Percentiles rank a stretch among this genome's conserved stretches.
Conservation (phyloP, 2,329 filamentous ascomycete genomes). For the Talaromyces sp. region DNA sequence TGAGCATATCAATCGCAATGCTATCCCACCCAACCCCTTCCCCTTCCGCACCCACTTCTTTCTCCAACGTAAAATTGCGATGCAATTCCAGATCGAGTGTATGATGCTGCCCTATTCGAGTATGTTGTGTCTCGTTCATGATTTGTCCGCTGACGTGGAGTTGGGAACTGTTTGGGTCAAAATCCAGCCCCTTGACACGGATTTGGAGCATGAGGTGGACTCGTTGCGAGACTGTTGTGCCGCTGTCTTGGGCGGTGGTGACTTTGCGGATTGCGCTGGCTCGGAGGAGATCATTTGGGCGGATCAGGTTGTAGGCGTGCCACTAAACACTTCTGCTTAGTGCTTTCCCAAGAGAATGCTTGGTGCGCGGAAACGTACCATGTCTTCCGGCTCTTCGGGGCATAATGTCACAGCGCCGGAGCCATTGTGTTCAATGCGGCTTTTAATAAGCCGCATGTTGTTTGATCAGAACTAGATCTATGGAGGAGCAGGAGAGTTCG, state of each 20-base stretch:
- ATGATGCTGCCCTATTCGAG: conserved; percentile 65
- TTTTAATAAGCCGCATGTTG: conserved; percentile 64
- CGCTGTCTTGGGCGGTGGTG: conserved; percentile 57
- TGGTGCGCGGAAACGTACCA: conserved; percentile 48
- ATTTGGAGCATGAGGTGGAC: conserved; percentile 64
- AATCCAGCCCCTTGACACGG: conserved; percentile 63
- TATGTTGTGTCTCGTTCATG: conserved; percentile 63
- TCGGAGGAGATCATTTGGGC: conserved; percentile 60
- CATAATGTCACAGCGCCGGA: conserved; percentile 63
- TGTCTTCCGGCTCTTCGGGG: conserved; percentile 72
- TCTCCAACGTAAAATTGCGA: conserved; percentile 82
- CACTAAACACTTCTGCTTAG: conserved; percentile 46
- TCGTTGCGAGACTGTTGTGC: conserved; percentile 60
- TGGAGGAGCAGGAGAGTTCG: neutral
- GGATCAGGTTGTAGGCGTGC: conserved; percentile 72
- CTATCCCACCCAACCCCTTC: conserved; percentile 74
- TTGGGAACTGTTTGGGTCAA: conserved; percentile 64
- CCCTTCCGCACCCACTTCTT: conserved; percentile 55
- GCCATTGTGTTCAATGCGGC: conserved; percentile 64
- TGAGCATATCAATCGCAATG: conserved; percentile 72
- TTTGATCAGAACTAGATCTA: neutral
- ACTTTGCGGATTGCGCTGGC: conserved; percentile 66
- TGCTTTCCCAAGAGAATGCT: no score
- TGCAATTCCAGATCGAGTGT: conserved; percentile 82
- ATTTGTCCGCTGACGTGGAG: conserved; percentile 67